These are phyloP conservation scores for Funneliformis caledonium DNA, from an alignment of 371 early-diverging fungal species.

Conservation along the genomic window DNA sequence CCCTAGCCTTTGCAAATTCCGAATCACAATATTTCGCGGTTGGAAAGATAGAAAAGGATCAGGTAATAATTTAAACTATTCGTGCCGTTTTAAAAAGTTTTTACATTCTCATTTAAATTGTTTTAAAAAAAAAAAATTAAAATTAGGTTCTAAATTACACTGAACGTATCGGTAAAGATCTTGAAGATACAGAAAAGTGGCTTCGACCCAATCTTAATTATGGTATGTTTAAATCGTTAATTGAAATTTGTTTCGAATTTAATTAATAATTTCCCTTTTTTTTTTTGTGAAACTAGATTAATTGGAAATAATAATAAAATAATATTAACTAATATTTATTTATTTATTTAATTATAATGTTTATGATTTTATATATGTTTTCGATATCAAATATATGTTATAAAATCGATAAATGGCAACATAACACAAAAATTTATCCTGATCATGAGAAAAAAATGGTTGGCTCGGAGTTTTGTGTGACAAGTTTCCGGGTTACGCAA, in stretches of 20 bases:
- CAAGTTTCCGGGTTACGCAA: too few relatives aligned
- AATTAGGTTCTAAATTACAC: slow-evolving; percentile 70
- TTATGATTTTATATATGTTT: too few relatives aligned
- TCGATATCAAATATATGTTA: too few relatives aligned
- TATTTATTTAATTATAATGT: too few relatives aligned
- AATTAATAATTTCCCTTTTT: too few relatives aligned
- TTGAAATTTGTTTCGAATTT: neutral
- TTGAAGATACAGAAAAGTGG: slow-evolving; percentile 83
- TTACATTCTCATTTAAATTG: neutral
- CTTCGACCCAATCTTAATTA: slow-evolving; percentile 84
- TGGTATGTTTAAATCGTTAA: slow-evolving; percentile 47
- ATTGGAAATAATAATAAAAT: too few relatives aligned
- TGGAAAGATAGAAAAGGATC: slow-evolving; percentile 90
- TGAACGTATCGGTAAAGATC: slow-evolving; percentile 70
- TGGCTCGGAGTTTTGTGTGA: too few relatives aligned
- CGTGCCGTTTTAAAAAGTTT: neutral
- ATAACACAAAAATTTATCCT: too few relatives aligned
- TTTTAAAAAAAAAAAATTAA: slow-evolving; percentile 4
- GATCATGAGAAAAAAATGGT: too few relatives aligned
- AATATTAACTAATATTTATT: too few relatives aligned
- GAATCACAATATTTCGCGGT: slow-evolving; percentile 89
- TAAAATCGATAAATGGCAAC: too few relatives aligned
- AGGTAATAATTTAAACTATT: slow-evolving; percentile 47
- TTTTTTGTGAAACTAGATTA: too few relatives aligned
- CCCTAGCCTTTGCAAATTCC: slow-evolving; percentile 69